A percentile compares a stretch with the other conserved stretches of the same genome.
These are phyloP conservation scores for Solanum appendiculatum DNA, from an alignment of 257 asterid species.

Conservation along the genomic window DNA sequence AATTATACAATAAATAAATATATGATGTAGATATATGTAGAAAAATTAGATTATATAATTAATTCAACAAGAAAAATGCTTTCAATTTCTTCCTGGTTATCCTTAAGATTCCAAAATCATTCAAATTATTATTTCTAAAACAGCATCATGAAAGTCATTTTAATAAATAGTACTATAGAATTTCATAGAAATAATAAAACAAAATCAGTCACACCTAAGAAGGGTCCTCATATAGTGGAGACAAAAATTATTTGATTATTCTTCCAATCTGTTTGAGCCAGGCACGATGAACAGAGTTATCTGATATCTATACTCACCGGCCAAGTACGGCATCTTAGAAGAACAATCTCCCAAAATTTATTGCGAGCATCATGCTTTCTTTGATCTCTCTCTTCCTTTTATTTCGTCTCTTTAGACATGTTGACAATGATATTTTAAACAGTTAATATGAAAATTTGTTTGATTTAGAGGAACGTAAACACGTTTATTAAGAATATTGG, in stretches of 20 bases:
- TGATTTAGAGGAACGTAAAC: neutral
- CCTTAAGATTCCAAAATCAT: neutral
- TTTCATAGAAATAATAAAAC: neutral
- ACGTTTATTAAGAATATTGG: neutral
- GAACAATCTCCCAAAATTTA: neutral
- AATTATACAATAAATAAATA: neutral
- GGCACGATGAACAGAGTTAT: fast-evolving
- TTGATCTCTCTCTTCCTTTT: neutral
- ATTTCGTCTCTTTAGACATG: neutral
- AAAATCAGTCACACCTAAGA: neutral
- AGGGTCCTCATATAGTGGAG: neutral
- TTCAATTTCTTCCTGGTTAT: neutral
- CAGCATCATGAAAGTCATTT: neutral
- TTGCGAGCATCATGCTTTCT: neutral
- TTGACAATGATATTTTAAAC: neutral
- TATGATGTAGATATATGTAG: neutral
- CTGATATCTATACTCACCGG: neutral
- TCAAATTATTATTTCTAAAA: neutral
- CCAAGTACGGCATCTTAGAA: neutral
- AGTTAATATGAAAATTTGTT: neutral
- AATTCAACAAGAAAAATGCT: neutral
- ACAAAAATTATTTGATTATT: neutral
- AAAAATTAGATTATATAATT: neutral
- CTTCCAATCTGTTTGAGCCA: neutral
- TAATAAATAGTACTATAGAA: neutral